Evolutionary conservation across 208 protist genomes (phyloP).

Genomic region (Trypanosoma congolense): DNA sequence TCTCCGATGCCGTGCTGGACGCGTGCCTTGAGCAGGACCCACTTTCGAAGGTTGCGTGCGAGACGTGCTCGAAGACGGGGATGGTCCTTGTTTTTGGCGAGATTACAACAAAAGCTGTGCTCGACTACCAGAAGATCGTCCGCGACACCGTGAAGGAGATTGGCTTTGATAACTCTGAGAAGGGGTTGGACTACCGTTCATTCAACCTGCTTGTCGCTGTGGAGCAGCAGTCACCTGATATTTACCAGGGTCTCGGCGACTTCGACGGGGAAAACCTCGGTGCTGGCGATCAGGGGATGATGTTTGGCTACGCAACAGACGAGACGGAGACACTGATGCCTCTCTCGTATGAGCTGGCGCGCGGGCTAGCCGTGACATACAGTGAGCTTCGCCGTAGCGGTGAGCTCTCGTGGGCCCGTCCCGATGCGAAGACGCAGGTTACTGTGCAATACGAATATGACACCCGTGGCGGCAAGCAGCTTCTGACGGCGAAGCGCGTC

Average conservation of each 20-base stretch:
- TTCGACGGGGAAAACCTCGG: neutral
- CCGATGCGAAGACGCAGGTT: slow-evolving; percentile 97
- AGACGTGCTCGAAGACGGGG: neutral
- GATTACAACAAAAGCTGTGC: slow-evolving; percentile 75
- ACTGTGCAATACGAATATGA: slow-evolving; percentile 97
- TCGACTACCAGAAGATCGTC: slow-evolving; percentile 98
- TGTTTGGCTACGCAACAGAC: neutral
- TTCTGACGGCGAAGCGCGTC: neutral
- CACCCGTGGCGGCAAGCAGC: slow-evolving; percentile 34
- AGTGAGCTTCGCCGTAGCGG: neutral
- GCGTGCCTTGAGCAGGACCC: neutral
- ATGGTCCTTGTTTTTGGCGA: neutral
- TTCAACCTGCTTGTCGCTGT: neutral
- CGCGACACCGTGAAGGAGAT: slow-evolving; percentile 82
- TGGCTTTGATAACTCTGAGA: neutral
- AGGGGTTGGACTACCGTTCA: neutral
- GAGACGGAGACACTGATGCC: slow-evolving; percentile 1
- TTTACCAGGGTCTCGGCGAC: neutral
- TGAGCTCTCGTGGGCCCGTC: neutral
- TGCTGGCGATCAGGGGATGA: neutral
- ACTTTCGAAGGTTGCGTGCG: neutral
- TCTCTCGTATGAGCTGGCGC: neutral
- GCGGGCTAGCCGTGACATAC: neutral
- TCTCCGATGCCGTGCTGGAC: neutral
- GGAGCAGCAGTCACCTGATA: neutral